Evolutionary conservation across 2,329 filamentous ascomycete species (phyloP).

Genomic region (Penicillium sclerotigenum): DNA sequence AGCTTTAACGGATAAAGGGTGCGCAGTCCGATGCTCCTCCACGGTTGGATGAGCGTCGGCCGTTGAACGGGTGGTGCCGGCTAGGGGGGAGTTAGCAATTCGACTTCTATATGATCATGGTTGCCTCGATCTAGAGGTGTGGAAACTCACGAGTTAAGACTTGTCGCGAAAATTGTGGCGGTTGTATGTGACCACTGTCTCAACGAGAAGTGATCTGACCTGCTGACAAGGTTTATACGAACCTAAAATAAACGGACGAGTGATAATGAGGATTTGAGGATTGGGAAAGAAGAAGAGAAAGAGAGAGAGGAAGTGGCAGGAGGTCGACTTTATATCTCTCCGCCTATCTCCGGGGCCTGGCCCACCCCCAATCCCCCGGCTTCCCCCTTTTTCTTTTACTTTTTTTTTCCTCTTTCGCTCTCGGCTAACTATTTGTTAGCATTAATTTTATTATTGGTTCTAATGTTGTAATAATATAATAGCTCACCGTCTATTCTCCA

Average conservation of each 20-base stretch:
- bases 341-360: slow-evolving; percentile 1
- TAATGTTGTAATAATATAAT: not conserved
- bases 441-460: not conserved
- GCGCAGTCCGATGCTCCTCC: slow-evolving; percentile 70
- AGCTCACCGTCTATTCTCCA: not conserved
- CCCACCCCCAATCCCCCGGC: slow-evolving; percentile 1
- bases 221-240: slow-evolving; percentile 29
- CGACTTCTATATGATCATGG: not conserved
- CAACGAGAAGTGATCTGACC: slow-evolving; percentile 53
- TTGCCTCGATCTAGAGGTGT: not conserved
- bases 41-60: slow-evolving; percentile 86
- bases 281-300: not conserved
- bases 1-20: slow-evolving; percentile 45
- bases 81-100: slow-evolving; percentile 47
- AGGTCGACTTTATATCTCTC: slow-evolving; percentile 3
- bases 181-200: slow-evolving; percentile 58
- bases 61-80: slow-evolving; percentile 92
- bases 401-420: not conserved
- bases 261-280: not conserved
- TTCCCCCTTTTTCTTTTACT: slow-evolving; percentile 1
- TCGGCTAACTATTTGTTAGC: not conserved
- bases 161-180: slow-evolving; percentile 98
- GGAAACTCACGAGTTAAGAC: slow-evolving; percentile 82
- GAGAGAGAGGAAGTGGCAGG: not conserved
- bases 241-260: slow-evolving; percentile 18